Conservation (phyloP, 1,139 yeast species). For the Candida dubliniensis region DNA sequence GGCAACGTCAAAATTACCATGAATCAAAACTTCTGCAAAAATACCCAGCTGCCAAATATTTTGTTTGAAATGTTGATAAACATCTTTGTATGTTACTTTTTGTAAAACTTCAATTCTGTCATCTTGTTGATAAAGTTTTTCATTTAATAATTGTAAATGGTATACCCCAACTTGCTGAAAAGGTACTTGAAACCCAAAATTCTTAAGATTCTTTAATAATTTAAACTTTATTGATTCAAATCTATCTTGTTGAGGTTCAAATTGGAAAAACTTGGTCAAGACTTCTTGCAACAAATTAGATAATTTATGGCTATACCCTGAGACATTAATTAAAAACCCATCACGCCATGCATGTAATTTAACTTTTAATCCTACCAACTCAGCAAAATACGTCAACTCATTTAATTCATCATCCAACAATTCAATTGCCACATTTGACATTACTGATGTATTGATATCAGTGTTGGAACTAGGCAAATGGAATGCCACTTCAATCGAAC, state of each 20-base stretch:
- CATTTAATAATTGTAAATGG: constrained; percentile 64
- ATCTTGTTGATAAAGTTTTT: constrained; percentile 62
- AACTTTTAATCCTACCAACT: constrained; percentile 72
- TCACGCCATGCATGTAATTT: constrained; percentile 61
- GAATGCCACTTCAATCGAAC: constrained; percentile 62
- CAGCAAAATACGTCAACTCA: constrained; percentile 80
- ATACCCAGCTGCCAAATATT: constrained; percentile 48
- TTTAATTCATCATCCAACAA: constrained; percentile 73
- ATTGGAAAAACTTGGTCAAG: constrained; percentile 48
- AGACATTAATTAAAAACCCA: constrained; percentile 65
- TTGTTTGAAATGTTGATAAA: constrained; percentile 42
- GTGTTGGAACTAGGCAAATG: constrained; percentile 64
- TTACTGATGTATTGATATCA: constrained; percentile 56
- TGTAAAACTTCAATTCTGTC: constrained; percentile 60
- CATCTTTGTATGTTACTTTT: constrained; percentile 47
- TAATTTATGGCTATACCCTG: constrained; percentile 85
- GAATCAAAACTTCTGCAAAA: constrained; percentile 69
- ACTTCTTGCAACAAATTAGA: constrained; percentile 61
- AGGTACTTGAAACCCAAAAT: constrained; percentile 75
- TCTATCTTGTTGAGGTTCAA: constrained; percentile 55
- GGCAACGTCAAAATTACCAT: constrained; percentile 68
- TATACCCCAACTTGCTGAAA: constrained; percentile 70
- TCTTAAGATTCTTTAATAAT: constrained; percentile 59
- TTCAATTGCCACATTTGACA: constrained; percentile 63
- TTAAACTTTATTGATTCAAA: constrained; percentile 70